These are phyloP conservation scores for Asterella californica DNA, from an alignment of 225 moss, liverwort and hornwort genomes.

Conservation along the genomic window DNA sequence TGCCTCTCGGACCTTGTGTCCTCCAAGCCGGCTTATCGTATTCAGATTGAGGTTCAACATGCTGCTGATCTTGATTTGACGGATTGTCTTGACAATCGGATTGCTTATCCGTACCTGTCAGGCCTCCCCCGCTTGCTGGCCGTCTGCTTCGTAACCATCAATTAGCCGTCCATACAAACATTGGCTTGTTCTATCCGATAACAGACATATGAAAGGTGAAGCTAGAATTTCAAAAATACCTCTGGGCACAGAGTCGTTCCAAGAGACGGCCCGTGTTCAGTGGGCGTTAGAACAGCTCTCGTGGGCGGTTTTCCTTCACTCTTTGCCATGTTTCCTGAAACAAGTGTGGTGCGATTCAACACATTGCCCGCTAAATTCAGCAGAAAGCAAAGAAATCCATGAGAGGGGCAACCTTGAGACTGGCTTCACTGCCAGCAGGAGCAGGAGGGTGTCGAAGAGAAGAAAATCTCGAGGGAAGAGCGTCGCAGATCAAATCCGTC, in stretches of 20 bases:
- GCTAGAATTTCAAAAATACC: neutral
- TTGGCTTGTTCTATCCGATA: neutral
- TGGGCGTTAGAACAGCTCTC: neutral
- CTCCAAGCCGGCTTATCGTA: constrained; percentile 5
- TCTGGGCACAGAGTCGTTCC: constrained; percentile 8
- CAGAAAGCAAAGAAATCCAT: no score
- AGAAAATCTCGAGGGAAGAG: neutral
- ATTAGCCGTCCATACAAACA: neutral
- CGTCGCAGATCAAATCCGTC: no score
- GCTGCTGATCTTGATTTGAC: no score
- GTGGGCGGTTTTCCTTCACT: constrained; percentile 10
- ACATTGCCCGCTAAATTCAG: no score
- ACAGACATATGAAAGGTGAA: neutral
- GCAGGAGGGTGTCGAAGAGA: no score
- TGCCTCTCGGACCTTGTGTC: constrained; percentile 29
- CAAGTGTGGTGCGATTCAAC: neutral
- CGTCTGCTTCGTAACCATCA: neutral
- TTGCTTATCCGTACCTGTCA: constrained; percentile 2
- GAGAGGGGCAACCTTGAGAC: no score
- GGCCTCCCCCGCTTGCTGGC: no score
- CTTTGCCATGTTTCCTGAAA: constrained; percentile 19
- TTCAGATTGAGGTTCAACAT: no score
- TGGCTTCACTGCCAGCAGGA: no score
- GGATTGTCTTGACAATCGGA: neutral
- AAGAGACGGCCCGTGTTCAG: neutral